Percentiles rank a stretch among this genome's conserved stretches.
Conservation (phyloP, 148 eudicot species). For the Dysphania ambrosioides region DNA sequence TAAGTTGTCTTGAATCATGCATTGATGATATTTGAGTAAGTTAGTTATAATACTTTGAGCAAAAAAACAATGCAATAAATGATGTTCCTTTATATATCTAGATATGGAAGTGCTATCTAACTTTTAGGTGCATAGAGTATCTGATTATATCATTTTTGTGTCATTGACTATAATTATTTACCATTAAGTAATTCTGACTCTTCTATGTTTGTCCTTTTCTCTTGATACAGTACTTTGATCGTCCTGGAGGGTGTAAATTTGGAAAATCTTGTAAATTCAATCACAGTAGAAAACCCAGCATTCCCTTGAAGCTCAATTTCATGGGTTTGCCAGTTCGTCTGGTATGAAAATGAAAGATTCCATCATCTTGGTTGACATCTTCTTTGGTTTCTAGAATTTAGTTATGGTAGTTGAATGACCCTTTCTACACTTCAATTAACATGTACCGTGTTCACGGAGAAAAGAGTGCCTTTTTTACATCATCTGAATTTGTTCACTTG, state of each 20-base stretch:
- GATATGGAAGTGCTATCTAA: not conserved
- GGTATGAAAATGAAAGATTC: constrained; percentile 34
- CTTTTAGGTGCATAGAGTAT: no score
- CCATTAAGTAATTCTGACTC: not conserved
- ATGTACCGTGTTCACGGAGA: not conserved
- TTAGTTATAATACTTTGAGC: not conserved
- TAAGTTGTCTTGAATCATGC: not conserved
- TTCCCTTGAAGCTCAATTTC: constrained; percentile 53
- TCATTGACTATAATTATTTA: not conserved
- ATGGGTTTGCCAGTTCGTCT: constrained; percentile 74
- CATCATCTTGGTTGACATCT: constrained; percentile 11
- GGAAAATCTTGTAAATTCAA: constrained; percentile 70
- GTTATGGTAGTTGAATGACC: not conserved
- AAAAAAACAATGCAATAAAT: not conserved
- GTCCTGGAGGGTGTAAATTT: constrained; percentile 66
- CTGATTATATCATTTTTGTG: no score
- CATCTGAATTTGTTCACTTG: not conserved
- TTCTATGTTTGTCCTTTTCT: constrained; percentile 3
- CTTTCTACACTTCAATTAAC: not conserved
- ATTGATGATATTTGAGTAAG: not conserved
- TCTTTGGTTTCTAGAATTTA: constrained; percentile 7
- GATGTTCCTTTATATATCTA: not conserved
- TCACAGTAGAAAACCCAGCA: constrained; percentile 47
- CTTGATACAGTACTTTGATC: constrained; percentile 62
- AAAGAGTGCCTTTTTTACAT: not conserved